Conservation (phyloP, 495 filamentous ascomycete genomes). For the Hypoxylon trugodes region DNA sequence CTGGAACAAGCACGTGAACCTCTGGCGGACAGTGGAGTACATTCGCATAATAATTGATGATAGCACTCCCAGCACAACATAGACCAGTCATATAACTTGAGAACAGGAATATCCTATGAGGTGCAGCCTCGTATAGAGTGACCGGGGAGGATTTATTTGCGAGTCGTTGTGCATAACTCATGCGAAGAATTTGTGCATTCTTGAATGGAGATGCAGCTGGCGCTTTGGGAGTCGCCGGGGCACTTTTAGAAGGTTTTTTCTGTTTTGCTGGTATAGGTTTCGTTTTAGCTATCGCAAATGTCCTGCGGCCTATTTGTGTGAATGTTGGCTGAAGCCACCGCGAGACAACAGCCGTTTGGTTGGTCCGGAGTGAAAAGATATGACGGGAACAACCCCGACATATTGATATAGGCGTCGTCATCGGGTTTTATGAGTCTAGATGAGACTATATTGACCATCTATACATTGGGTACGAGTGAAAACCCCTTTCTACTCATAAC, state of each 20-base stretch:
- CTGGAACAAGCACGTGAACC: constrained; percentile 52
- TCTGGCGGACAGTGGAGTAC: constrained; percentile 54
- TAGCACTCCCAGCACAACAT: constrained; percentile 67
- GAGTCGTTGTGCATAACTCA: constrained; percentile 53
- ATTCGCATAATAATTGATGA: constrained; percentile 61
- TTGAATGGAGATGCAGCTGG: background rate
- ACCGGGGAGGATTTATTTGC: constrained; percentile 53
- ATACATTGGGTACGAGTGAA: too few species aligned
- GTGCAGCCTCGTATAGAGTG: constrained; percentile 67
- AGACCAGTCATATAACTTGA: constrained; percentile 62
- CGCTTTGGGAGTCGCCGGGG: background rate
- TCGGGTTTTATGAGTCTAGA: background rate
- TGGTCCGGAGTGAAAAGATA: constrained; percentile 11
- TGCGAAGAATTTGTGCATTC: background rate
- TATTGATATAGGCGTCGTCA: constrained; percentile 15
- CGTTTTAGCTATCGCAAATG: constrained; percentile 51
- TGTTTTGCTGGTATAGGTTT: constrained; percentile 20
- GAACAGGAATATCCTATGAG: constrained; percentile 65
- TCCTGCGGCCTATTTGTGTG: constrained; percentile 36
- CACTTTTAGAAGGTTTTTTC: background rate
- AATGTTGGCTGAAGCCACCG: constrained; percentile 35
- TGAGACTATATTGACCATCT: background rate
- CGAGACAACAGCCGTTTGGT: background rate
- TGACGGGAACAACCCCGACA: constrained; percentile 24
- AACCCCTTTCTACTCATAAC: too few species aligned